phyloP scores from a whole-genome alignment of 805 yeast species.

The Candida xyloterini region DNA sequence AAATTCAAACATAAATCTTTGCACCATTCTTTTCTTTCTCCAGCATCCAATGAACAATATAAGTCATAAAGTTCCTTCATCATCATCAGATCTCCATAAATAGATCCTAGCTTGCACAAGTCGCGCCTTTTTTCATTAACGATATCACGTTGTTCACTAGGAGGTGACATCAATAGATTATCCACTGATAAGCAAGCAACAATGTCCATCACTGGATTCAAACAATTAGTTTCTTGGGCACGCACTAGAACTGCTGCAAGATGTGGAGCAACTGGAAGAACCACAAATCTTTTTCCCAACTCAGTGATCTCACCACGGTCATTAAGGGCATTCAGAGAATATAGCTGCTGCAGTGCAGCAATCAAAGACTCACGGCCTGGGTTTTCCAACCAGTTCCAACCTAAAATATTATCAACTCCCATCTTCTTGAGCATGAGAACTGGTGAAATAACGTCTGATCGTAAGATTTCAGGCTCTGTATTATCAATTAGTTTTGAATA shows the following conservation, averaged over 20 bases:
- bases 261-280: slow-evolving; percentile 90
- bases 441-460: slow-evolving; percentile 84
- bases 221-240: slow-evolving; percentile 52
- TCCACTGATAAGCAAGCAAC: slow-evolving; percentile 93
- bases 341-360: slow-evolving; percentile 74
- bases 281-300: slow-evolving; percentile 82
- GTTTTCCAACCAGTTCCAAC: slow-evolving; percentile 91
- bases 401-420: slow-evolving; percentile 77
- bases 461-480: slow-evolving; percentile 89
- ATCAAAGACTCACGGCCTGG: slow-evolving; percentile 79
- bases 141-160: slow-evolving; percentile 78
- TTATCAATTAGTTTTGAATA: slow-evolving; percentile 63
- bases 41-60: slow-evolving; percentile 42
- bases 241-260: slow-evolving; percentile 78
- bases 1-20: slow-evolving; percentile 68
- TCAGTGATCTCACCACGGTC: slow-evolving; percentile 72
- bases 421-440: slow-evolving; percentile 78
- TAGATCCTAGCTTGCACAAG: slow-evolving; percentile 65
- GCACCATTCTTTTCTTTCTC: slow-evolving; percentile 80
- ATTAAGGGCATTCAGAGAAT: slow-evolving; percentile 74
- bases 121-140: slow-evolving; percentile 72
- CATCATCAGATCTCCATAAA: slow-evolving; percentile 80
- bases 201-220: slow-evolving; percentile 75
- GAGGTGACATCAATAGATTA: slow-evolving; percentile 76
- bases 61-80: slow-evolving; percentile 72